Percentiles rank a stretch among this genome's conserved stretches.
These are phyloP conservation scores for Aspergillus eucalypticola DNA, from an alignment of 2,329 filamentous ascomycete genomes.

Conservation along the genomic window DNA sequence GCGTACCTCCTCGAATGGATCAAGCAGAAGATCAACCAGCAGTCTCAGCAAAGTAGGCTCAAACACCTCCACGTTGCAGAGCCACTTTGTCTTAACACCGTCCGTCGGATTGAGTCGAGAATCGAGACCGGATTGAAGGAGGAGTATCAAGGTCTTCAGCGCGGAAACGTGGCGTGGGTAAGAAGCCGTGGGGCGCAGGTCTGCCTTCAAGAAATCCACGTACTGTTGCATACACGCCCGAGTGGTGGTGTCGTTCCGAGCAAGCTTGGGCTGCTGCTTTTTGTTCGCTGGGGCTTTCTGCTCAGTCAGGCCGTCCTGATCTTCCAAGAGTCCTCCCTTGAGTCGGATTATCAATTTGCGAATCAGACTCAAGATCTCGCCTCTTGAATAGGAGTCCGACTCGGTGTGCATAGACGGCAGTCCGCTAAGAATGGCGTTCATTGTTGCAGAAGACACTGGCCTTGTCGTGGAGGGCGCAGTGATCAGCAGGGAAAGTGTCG, in stretches of 20 bases:
- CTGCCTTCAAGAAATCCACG: slow-evolving; percentile 66
- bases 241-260: slow-evolving; percentile 54
- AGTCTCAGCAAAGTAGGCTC: slow-evolving; percentile 48
- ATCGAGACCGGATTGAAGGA: slow-evolving; percentile 71
- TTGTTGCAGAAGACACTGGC: slow-evolving; percentile 64
- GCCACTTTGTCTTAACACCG: slow-evolving; percentile 52
- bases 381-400: slow-evolving; percentile 80
- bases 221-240: slow-evolving; percentile 71
- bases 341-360: slow-evolving; percentile 77
- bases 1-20: slow-evolving; percentile 92
- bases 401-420: slow-evolving; percentile 76
- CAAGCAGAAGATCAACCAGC: slow-evolving; percentile 76
- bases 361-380: slow-evolving; percentile 73
- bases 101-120: slow-evolving; percentile 44
- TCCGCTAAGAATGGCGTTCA: slow-evolving; percentile 65
- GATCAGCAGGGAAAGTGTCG: slow-evolving; percentile 79
- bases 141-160: slow-evolving; percentile 66
- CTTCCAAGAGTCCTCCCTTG: slow-evolving; percentile 60
- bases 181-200: slow-evolving; percentile 77
- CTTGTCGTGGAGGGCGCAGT: slow-evolving; percentile 73
- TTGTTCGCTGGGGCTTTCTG: slow-evolving; percentile 13
- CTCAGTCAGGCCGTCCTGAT: slow-evolving; percentile 30
- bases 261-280: slow-evolving; percentile 28
- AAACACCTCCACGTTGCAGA: slow-evolving; percentile 50
- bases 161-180: slow-evolving; percentile 88